These are phyloP conservation scores for Prunus salicina DNA, from an alignment of 306 rosid species.

Conservation along the genomic window DNA sequence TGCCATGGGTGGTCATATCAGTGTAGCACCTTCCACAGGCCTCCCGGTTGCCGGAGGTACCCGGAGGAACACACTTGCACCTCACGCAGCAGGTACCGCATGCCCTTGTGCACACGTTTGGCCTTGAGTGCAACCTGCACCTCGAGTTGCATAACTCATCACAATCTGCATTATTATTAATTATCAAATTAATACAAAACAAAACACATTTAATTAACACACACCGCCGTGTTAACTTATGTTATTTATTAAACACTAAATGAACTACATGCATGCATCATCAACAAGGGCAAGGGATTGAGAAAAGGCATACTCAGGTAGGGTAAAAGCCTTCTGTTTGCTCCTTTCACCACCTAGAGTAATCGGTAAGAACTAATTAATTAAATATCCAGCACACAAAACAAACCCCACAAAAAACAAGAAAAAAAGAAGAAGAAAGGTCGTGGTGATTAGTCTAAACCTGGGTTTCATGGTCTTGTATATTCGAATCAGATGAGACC, in stretches of 20 bases:
- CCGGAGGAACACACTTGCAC: constrained; percentile 50
- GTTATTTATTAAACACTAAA: too few species aligned
- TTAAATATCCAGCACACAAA: too few species aligned
- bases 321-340: constrained; percentile 31
- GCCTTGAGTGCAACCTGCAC: constrained; percentile 41
- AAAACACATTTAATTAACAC: too few species aligned
- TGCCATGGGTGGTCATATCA: constrained; percentile 46
- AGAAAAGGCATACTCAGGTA: constrained; percentile 9
- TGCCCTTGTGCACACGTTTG: constrained; percentile 35
- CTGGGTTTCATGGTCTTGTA: constrained; percentile 19
- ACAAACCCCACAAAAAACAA: neutral
- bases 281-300: neutral
- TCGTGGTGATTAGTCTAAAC: constrained; percentile 3
- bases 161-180: constrained; percentile 21
- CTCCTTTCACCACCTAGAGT: constrained; percentile 23
- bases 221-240: too few species aligned
- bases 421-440: neutral
- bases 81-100: constrained; percentile 41
- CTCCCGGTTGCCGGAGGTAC: constrained; percentile 43
- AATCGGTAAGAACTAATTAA: neutral
- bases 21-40: constrained; percentile 40
- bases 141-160: constrained; percentile 21
- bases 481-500: constrained; percentile 24
- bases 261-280: neutral
- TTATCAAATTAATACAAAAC: neutral